Evolutionary conservation across 192 early-diverging fungal species (phyloP).

Genomic region (Coemansia sp.): DNA sequence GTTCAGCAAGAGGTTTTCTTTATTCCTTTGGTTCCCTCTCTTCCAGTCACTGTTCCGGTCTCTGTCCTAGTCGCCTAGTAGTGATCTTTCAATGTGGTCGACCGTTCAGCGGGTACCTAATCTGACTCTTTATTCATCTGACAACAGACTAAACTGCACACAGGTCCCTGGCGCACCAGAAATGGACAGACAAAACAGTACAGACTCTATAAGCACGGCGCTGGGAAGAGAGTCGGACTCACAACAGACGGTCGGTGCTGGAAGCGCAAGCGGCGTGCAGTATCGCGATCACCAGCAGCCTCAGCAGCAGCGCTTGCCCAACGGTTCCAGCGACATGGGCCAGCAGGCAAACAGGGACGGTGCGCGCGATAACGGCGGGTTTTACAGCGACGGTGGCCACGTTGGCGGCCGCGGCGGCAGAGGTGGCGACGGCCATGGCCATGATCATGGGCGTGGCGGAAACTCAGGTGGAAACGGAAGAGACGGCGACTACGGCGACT

Average conservation of each 20-base stretch:
- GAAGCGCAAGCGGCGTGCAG: not conserved
- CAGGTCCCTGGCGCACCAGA: slow-evolving; percentile 21
- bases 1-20: no score
- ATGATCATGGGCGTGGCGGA: not conserved
- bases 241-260: not conserved
- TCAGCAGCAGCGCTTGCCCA: slow-evolving; percentile 10
- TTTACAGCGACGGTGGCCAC: not conserved
- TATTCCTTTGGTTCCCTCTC: not conserved
- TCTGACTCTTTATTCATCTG: slow-evolving; percentile 11
- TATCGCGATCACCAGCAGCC: slow-evolving; percentile 8
- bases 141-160: slow-evolving; percentile 18
- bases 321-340: not conserved
- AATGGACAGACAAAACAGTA: slow-evolving; percentile 9
- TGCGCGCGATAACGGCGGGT: not conserved
- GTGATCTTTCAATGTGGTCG: slow-evolving; percentile 32
- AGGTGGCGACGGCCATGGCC: no score
- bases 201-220: not conserved
- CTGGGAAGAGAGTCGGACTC: slow-evolving; percentile 1
- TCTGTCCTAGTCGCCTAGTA: not conserved
- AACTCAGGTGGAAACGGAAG: not conserved
- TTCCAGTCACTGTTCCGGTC: not conserved
- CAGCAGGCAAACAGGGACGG: not conserved
- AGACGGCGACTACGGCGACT: slow-evolving; percentile 5
- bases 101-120: slow-evolving; percentile 45
- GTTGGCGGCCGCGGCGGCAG: slow-evolving; percentile 1